Evolutionary conservation across 1,284 basidiomycete genomes (phyloP), one percentile per base, ranked within the genome.

Genomic region (Apiotrichum laibachii): DNA sequence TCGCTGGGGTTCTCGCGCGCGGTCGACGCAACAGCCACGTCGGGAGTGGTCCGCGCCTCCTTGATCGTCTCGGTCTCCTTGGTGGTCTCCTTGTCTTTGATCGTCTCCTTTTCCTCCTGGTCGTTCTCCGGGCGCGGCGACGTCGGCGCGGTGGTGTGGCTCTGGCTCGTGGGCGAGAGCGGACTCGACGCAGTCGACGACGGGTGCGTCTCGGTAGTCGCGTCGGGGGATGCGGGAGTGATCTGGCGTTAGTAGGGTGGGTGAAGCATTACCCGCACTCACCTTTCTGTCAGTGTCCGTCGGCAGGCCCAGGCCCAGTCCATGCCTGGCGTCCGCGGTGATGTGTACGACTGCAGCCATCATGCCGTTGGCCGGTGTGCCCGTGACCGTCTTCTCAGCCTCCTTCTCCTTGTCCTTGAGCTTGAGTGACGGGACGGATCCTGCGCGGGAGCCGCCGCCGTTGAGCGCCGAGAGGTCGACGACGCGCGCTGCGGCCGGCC

Each of bases 401-500:
- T 22, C 44, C 48, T 16, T 19, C 16, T 21, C 18, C 45, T 22
- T 21, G 19, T 47, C 46, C 12, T 47, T 26, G 19, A 31, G 45
- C 15, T n/a, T 11, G 19, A n/a, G 44, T 5, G 40, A 42, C 16
- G 40, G 16, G 16, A n/a, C 40, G 16, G 16, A 18, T 42, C 40
- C 40, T 16, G 40, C 18, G 19, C 49, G 49, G 11, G 49, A 50
- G 18, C 18, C 10, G 37, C 35, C 7, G 26, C 4, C 22, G 49
- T 50, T 50, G 11, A 50, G 35, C 35, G 37, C n/a, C 21, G 35
- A 39, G 21, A 50, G 49, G 19, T 39, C 39, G 37, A 50, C 49
- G 19, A 50, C 49, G 13, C 49, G 49, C 12, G 49, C 49, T 2
- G 49, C 49, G 35, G 49, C 49, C 4, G 49, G 49, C 5, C 49